Evolutionary conservation across 768 basidiomycete genomes (phyloP).

Genomic region (Amanita subjunquillea): DNA sequence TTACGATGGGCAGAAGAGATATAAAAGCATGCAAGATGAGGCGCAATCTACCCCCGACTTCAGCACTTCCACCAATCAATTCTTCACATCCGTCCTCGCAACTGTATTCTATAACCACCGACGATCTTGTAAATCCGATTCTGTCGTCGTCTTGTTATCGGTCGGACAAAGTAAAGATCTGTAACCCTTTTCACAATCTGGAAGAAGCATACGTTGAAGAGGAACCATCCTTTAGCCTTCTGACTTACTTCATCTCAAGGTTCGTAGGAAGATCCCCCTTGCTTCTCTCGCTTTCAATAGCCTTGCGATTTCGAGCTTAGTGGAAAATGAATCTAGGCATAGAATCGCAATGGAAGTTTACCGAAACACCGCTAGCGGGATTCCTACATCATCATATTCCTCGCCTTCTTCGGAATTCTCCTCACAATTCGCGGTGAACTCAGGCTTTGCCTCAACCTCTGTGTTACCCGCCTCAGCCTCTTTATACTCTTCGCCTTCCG

Average conservation of each 20-base stretch:
- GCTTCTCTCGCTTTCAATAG: background rate
- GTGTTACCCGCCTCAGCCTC: conserved; percentile 3
- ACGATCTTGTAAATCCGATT: conserved; percentile 6
- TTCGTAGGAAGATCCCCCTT: conserved; percentile 1
- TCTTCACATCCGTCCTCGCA: background rate
- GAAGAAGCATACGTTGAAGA: conserved; percentile 1
- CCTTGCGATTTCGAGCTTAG: background rate
- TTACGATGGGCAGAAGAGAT: background rate
- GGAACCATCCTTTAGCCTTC: background rate
- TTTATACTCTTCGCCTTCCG: background rate
- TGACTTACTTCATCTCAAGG: conserved; percentile 1
- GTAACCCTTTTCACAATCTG: background rate
- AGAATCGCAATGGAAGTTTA: background rate
- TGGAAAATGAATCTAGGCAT: background rate
- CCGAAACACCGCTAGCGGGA: conserved; percentile 1
- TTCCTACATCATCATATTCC: conserved; percentile 3
- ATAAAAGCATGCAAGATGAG: background rate
- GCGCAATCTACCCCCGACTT: background rate
- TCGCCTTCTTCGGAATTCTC: background rate
- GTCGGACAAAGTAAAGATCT: background rate
- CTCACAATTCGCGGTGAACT: background rate
- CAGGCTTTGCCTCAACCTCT: conserved; percentile 7
- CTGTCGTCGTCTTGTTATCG: background rate
- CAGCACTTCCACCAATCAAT: background rate
- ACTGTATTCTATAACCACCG: conserved; percentile 2